These are phyloP conservation scores for Physcia stellaris DNA, from an alignment of 495 filamentous ascomycete genomes.

Conservation along the genomic window DNA sequence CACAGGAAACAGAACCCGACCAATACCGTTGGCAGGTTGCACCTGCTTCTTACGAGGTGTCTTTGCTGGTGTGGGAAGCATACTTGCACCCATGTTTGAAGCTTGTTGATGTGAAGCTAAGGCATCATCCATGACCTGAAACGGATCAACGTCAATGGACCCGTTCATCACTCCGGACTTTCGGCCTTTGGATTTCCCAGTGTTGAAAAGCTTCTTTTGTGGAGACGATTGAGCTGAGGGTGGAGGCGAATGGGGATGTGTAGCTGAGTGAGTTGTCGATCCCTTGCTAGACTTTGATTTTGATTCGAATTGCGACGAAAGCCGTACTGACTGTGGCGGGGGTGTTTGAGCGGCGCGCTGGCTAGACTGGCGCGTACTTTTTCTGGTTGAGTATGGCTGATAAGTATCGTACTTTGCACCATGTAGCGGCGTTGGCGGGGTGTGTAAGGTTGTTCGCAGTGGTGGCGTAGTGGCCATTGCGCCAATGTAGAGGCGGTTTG, in stretches of 20 bases:
- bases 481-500: no score
- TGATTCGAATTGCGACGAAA: conserved; percentile 1
- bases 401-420: conserved; percentile 54
- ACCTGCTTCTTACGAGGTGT: conserved; percentile 65
- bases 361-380: conserved; percentile 33
- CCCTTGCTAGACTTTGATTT: not conserved
- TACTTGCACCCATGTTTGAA: conserved; percentile 22
- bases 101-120: conserved; percentile 9
- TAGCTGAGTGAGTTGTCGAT: conserved; percentile 4
- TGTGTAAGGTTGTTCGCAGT: conserved; percentile 41
- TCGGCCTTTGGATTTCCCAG: not conserved
- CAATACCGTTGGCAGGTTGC: conserved; percentile 38
- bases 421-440: conserved; percentile 61
- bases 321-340: conserved; percentile 18
- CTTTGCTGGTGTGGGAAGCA: conserved; percentile 83
- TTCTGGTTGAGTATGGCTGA: conserved; percentile 47
- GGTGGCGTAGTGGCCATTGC: conserved; percentile 55
- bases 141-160: not conserved
- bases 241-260: conserved; percentile 29
- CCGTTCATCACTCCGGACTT: conserved; percentile 2
- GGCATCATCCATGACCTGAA: conserved; percentile 8
- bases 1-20: conserved; percentile 56
- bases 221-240: conserved; percentile 33
- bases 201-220: conserved; percentile 31
- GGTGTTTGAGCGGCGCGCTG: conserved; percentile 24